These are phyloP conservation scores for Apophysomyces variabilis DNA, from an alignment of 371 early-diverging fungal species.

Conservation along the genomic window DNA sequence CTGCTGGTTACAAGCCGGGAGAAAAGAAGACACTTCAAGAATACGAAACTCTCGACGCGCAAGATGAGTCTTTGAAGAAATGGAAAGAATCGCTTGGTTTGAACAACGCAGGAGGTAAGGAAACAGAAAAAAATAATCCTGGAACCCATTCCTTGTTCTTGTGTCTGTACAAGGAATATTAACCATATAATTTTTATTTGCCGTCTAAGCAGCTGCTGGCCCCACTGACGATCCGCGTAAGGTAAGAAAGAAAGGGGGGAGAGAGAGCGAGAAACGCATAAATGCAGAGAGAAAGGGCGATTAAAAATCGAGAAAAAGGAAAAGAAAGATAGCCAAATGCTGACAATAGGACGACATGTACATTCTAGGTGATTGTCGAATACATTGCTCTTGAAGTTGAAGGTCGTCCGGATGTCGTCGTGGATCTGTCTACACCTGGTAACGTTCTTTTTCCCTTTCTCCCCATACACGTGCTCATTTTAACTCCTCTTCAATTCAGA, in stretches of 20 bases:
- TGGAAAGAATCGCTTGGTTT: constrained; percentile 97
- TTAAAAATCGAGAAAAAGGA: background rate
- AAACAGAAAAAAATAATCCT: constrained; percentile 1
- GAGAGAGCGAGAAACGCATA: constrained; percentile 41
- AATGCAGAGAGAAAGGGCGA: too few relatives aligned
- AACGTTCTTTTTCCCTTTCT: constrained; percentile 22
- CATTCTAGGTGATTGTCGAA: constrained; percentile 68
- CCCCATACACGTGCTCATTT: constrained; percentile 11
- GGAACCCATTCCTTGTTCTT: background rate
- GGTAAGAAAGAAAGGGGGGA: constrained; percentile 36
- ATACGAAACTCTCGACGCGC: constrained; percentile 83
- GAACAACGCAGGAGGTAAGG: constrained; percentile 49
- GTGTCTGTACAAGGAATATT: background rate
- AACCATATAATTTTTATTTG: background rate
- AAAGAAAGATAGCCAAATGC: background rate
- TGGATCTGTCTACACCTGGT: constrained; percentile 84
- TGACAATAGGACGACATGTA: background rate
- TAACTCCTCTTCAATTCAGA: constrained; percentile 27
- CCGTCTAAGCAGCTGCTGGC: constrained; percentile 29
- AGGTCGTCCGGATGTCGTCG: constrained; percentile 81
- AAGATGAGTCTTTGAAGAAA: constrained; percentile 92
- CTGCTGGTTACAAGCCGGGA: constrained; percentile 80
- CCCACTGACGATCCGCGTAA: constrained; percentile 71
- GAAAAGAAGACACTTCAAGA: constrained; percentile 93
- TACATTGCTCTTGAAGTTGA: constrained; percentile 83